These are phyloP conservation scores for Wakefieldia striispora DNA, from an alignment of 768 basidiomycete species.

Conservation along the genomic window DNA sequence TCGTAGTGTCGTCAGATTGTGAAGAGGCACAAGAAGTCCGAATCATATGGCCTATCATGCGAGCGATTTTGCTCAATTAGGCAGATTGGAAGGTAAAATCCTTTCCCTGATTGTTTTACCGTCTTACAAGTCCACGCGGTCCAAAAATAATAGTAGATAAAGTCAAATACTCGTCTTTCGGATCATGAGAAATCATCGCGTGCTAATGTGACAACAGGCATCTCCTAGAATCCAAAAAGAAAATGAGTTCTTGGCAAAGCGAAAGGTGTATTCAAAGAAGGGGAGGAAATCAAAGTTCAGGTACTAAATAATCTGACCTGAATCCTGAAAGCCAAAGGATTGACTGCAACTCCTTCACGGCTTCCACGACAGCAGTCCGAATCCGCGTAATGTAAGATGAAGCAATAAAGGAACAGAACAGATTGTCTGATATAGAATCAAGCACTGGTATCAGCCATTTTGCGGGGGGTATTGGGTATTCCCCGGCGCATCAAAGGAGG, in stretches of 20 bases:
- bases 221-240: slow-evolving; percentile 16
- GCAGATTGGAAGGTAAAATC: no score
- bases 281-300: slow-evolving; percentile 3
- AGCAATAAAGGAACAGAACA: slow-evolving; percentile 8
- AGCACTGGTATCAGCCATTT: slow-evolving; percentile 22
- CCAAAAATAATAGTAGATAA: no score
- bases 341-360: neutral
- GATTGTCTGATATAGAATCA: slow-evolving; percentile 14
- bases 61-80: no score
- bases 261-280: neutral
- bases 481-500: slow-evolving; percentile 29
- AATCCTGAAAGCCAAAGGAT: neutral
- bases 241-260: neutral
- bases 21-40: no score
- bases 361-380: slow-evolving; percentile 3
- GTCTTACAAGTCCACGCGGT: no score
- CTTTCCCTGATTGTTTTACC: no score
- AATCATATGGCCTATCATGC: no score
- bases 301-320: slow-evolving; percentile 1
- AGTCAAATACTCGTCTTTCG: slow-evolving; percentile 8
- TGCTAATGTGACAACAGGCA: slow-evolving; percentile 16
- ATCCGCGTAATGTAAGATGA: slow-evolving; percentile 17
- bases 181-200: slow-evolving; percentile 14
- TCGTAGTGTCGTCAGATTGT: no score
- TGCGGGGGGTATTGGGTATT: neutral